Conservation (phyloP, 225 moss, liverwort and hornwort genomes). For the Thuidium tamariscinum region DNA sequence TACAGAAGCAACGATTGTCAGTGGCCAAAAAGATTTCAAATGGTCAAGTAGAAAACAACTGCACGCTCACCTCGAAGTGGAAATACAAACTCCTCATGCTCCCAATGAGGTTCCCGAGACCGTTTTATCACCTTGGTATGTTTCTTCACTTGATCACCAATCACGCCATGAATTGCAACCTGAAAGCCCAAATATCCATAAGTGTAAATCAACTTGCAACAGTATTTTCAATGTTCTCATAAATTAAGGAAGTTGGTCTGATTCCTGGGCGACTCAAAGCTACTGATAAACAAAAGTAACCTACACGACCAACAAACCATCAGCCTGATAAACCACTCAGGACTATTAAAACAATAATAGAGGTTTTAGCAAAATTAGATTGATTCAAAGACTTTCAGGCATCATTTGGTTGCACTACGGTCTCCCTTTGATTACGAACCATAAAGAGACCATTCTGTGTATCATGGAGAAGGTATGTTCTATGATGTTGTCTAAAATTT, state of each 20-base stretch:
- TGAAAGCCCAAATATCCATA: neutral
- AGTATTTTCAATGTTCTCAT: neutral
- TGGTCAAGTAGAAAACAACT: neutral
- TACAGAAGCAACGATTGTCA: neutral
- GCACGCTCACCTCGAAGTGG: constrained; percentile 26
- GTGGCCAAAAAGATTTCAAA: neutral
- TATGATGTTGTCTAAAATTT: neutral
- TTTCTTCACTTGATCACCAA: constrained; percentile 27
- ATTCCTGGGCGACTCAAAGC: neutral
- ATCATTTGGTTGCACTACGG: neutral
- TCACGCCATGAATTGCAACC: constrained; percentile 49
- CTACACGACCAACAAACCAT: neutral
- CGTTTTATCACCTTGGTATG: constrained; percentile 19
- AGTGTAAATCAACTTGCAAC: neutral
- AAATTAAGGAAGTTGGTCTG: neutral
- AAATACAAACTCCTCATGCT: constrained; percentile 27
- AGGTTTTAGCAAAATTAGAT: neutral
- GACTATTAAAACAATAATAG: neutral
- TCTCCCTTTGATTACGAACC: neutral
- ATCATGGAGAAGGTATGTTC: neutral
- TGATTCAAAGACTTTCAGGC: neutral
- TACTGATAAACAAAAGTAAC: neutral
- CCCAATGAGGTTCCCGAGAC: constrained; percentile 49
- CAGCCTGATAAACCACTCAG: neutral
- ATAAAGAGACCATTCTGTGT: neutral